Percentiles rank a stretch among this genome's conserved stretches.
Evolutionary conservation across 208 protist species (phyloP).

Genomic region (Dictyostelium gargantuum): DNA sequence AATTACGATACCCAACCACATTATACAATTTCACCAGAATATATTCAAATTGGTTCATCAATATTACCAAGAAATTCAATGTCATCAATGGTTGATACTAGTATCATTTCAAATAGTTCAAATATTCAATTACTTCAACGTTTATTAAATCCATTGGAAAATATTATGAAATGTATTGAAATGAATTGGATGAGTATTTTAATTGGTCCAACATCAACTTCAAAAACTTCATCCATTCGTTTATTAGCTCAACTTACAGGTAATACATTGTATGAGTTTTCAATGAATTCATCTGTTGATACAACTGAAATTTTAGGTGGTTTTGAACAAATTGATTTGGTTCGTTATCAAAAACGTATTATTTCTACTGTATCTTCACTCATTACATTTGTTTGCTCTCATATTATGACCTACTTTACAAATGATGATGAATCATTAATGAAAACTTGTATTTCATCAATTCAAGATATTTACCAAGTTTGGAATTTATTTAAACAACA

Average conservation of each 20-base stretch:
- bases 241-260: slow-evolving; percentile 93
- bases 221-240: slow-evolving; percentile 96
- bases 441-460: not conserved
- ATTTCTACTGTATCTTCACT: not conserved
- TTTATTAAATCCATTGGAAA: slow-evolving; percentile 68
- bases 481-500: slow-evolving; percentile 33
- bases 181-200: slow-evolving; percentile 96
- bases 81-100: not conserved
- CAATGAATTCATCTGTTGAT: slow-evolving; percentile 97
- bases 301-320: slow-evolving; percentile 99
- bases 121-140: slow-evolving; percentile 67
- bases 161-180: slow-evolving; percentile 87
- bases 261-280: slow-evolving; percentile 94
- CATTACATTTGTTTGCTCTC: not conserved
- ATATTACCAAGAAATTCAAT: not conserved
- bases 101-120: not conserved
- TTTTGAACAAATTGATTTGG: slow-evolving; percentile 98
- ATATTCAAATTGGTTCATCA: slow-evolving; percentile 75
- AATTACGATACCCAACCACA: slow-evolving; percentile 33
- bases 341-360: slow-evolving; percentile 43
- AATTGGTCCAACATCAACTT: slow-evolving; percentile 92
- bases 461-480: slow-evolving; percentile 40
- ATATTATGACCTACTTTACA: not conserved
- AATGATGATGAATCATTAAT: too few relatives aligned
- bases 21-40: slow-evolving; percentile 70